Conservation (phyloP, 2,329 filamentous ascomycete genomes). For the Sporothrix brasiliensis region DNA sequence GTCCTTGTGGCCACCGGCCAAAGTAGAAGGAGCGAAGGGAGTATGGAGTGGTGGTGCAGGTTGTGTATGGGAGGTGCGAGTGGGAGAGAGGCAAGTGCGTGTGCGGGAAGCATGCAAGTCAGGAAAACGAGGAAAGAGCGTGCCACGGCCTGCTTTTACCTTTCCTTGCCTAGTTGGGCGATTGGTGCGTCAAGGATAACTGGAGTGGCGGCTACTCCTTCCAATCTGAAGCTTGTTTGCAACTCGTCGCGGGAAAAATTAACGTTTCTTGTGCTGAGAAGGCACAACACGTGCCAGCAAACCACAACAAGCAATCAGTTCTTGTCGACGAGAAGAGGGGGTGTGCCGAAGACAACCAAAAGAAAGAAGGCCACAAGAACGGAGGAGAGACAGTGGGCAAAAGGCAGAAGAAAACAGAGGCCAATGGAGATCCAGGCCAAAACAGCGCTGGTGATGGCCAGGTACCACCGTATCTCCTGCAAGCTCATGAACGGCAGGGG, state of each 20-base stretch:
- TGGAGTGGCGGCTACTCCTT: slow-evolving; percentile 20
- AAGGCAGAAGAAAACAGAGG: neutral
- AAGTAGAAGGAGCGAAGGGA: slow-evolving; percentile 1
- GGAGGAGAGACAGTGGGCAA: neutral
- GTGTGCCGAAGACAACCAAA: neutral
- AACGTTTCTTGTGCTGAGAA: neutral
- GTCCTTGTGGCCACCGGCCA: slow-evolving; percentile 13
- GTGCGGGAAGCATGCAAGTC: neutral
- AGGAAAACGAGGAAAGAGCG: slow-evolving; percentile 3
- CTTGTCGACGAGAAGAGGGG: neutral
- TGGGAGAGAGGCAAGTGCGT: neutral
- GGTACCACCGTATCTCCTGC: neutral
- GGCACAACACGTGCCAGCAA: slow-evolving; percentile 1
- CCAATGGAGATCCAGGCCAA: too few relatives aligned
- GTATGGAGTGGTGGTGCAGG: slow-evolving; percentile 7
- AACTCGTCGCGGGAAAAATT: neutral
- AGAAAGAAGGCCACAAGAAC: neutral
- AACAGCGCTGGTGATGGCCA: neutral
- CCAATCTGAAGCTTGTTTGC: slow-evolving; percentile 8
- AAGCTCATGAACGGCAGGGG: slow-evolving; percentile 5
- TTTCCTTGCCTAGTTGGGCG: slow-evolving; percentile 27
- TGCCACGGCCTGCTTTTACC: slow-evolving; percentile 6
- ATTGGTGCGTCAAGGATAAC: neutral
- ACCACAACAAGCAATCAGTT: neutral
- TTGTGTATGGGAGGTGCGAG: neutral